These are phyloP conservation scores for Fusarium devonianum DNA, from an alignment of 2,329 filamentous ascomycete genomes.

Conservation along the genomic window DNA sequence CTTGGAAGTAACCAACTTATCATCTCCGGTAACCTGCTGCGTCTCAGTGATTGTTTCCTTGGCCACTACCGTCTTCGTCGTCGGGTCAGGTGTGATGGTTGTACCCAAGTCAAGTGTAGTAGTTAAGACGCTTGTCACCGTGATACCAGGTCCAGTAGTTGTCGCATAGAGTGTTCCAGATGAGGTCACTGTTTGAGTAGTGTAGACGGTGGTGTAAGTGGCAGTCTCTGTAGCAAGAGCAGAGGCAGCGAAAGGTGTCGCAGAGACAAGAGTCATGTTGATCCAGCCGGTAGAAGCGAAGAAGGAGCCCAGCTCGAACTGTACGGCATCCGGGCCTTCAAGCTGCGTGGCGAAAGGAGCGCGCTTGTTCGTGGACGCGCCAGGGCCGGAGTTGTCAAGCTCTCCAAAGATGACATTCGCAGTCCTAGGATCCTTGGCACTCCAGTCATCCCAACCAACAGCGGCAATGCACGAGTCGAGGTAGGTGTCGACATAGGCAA, in stretches of 20 bases:
- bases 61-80: slow-evolving; percentile 20
- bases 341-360: slow-evolving; percentile 35
- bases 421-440: slow-evolving; percentile 31
- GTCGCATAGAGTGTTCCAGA: slow-evolving; percentile 31
- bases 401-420: slow-evolving; percentile 33
- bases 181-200: slow-evolving; percentile 23
- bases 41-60: slow-evolving; percentile 31
- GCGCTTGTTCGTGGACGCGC: slow-evolving; percentile 26
- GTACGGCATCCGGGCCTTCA: neutral
- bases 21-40: slow-evolving; percentile 15
- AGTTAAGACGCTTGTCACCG: slow-evolving; percentile 26
- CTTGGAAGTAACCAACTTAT: slow-evolving; percentile 40
- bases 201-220: slow-evolving; percentile 29
- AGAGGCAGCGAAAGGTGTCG: slow-evolving; percentile 29
- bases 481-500: slow-evolving; percentile 33
- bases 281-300: slow-evolving; percentile 34
- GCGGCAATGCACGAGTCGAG: slow-evolving; percentile 18
- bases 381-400: slow-evolving; percentile 29
- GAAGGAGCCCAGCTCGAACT: slow-evolving; percentile 33
- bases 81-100: slow-evolving; percentile 31
- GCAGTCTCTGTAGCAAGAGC: slow-evolving; percentile 13
- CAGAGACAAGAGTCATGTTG: slow-evolving; percentile 32
- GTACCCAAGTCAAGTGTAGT: slow-evolving; percentile 28
- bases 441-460: slow-evolving; percentile 35
- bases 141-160: slow-evolving; percentile 15